Evolutionary conservation across 2,329 filamentous ascomycete genomes (phyloP).

Genomic region (Capronia epimyces): DNA sequence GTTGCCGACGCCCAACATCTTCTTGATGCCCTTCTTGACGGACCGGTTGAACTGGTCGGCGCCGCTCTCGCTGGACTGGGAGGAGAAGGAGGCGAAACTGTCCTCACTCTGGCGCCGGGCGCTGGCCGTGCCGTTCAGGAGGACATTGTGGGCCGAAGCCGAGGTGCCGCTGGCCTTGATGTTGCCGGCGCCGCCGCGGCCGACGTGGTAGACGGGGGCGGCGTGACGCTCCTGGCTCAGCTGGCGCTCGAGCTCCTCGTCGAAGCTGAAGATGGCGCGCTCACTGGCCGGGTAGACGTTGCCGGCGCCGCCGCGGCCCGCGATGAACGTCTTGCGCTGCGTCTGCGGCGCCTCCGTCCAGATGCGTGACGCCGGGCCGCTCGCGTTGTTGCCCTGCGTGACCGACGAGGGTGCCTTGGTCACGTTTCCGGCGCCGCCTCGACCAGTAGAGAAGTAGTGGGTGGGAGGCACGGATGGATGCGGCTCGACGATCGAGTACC

Average conservation of each 20-base stretch:
- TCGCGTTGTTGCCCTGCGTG: constrained; percentile 42
- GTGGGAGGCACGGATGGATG: constrained; percentile 51
- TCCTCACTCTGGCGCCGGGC: constrained; percentile 13
- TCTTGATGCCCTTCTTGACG: constrained; percentile 28
- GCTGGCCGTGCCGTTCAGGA: neutral
- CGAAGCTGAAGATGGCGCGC: constrained; percentile 60
- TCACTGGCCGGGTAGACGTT: constrained; percentile 48
- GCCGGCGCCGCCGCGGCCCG: constrained; percentile 52
- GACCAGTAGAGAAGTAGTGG: constrained; percentile 50
- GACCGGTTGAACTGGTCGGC: constrained; percentile 27
- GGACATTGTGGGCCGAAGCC: neutral
- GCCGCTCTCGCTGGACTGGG: constrained; percentile 23
- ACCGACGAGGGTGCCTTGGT: constrained; percentile 50
- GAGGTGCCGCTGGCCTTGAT: neutral
- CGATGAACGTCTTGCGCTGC: constrained; percentile 39
- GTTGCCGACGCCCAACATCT: constrained; percentile 22
- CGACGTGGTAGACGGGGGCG: constrained; percentile 60
- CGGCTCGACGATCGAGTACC: constrained; percentile 56
- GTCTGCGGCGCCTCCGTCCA: constrained; percentile 26
- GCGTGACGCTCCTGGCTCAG: constrained; percentile 48
- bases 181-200: constrained; percentile 58
- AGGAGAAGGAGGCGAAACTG: constrained; percentile 9
- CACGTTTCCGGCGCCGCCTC: constrained; percentile 60
- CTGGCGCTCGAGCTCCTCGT: constrained; percentile 59
- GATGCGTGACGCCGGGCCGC: constrained; percentile 39